Evolutionary conservation across 257 asterid genomes (phyloP), one percentile per base, ranked within the genome.

Genomic region (Asclepias syriaca): DNA sequence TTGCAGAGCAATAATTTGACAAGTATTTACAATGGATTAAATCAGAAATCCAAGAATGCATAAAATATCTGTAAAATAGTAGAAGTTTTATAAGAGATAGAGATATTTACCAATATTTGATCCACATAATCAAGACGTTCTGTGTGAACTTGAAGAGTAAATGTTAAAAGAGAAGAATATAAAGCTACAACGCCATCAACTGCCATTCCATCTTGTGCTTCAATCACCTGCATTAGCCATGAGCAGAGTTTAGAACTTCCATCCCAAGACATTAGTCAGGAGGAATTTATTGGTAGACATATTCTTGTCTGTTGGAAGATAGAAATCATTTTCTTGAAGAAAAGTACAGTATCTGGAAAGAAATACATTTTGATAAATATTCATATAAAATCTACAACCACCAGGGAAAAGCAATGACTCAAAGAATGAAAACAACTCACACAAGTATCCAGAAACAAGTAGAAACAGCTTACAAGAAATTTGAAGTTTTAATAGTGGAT

Each of bases 61-160:
- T 27, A 69, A 46, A 32, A 27, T 1, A 34, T 8, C 14, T n/a
- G 19, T 13, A 8, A 54, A 15, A 68, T 27, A 18, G 48, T 27
- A 21, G 13, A 55, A 55, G 7, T 19, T 34, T 55, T 6, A 46
- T 12, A 70, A 21, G 48, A 39, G 32, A 24, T 60, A 69, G 29
- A 34, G 29, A 34, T 24, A 70, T 84, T 77, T 78, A 90, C 99
- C 97, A 95, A 82, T 74, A 95, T 92, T 82, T 90, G 97, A 84
- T 95, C 99, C 63, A 95, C 90, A 74, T 87, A 95, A 85, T 95
- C 99, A 76, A 92, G 97, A 72, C 97, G 94, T 75, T 92, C 98
- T 70, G 94, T 85, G 82, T 92, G 99, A 70, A 95, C 99, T 81
- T 92, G 97, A 79, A 95, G 92, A 72, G 97, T 90, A 83, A 95